Base-by-base conservation (phyloP, 371 early-diverging fungal species). In the Mortierella sp. region DNA sequence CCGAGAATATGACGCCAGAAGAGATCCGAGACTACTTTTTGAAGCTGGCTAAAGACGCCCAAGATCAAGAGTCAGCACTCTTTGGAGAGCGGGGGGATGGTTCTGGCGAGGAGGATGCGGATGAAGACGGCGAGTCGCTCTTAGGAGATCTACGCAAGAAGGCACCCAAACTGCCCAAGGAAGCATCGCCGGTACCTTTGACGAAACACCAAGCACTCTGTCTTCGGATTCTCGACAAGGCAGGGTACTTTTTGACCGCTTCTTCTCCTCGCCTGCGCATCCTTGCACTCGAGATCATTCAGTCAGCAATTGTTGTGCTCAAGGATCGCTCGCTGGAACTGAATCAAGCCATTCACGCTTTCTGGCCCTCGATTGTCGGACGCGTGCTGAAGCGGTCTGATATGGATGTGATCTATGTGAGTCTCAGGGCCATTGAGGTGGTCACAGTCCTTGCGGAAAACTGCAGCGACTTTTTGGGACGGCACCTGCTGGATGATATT, bases 151-250 rank as follows among this genome's bases (percentile, higher is more conserved):
- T 64, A 24, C 65, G 61, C 0, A 48, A 55, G 30, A 55, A 57
- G 23, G 48, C 61, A 52, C 70, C 65, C 13, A 65, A 65, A 45
- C 70, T 63, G 9, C 2, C 70, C 18, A 62, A 65, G 46, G 66
- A 55, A 10, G 26, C 65, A 3, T 53, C 68, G 7, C 61, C 58
- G 0, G 54, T 43, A 4, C 70, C 70, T 2, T 42, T 45, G 16
- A 62, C 78, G 7, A 76, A 66, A 45, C 78, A 76, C n/a, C 58
- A 76, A 38, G 66, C 70, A 14, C 67, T 76, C 6, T 66, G 66
- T 34, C 52, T 76, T 12, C 65, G 70, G 34, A 76, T 76, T n/a
- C 42, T 76, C 41, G 41, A 62, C 28, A 76, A 76, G 47, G 70
- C 78, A 1, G 78, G 78, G 0, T 76, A 76, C 42, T 76, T 76